A percentile compares a stretch with the other conserved stretches of the same genome.
These are phyloP conservation scores for Colletotrichum sojae DNA, from an alignment of 2,329 filamentous ascomycete species.

Conservation along the genomic window DNA sequence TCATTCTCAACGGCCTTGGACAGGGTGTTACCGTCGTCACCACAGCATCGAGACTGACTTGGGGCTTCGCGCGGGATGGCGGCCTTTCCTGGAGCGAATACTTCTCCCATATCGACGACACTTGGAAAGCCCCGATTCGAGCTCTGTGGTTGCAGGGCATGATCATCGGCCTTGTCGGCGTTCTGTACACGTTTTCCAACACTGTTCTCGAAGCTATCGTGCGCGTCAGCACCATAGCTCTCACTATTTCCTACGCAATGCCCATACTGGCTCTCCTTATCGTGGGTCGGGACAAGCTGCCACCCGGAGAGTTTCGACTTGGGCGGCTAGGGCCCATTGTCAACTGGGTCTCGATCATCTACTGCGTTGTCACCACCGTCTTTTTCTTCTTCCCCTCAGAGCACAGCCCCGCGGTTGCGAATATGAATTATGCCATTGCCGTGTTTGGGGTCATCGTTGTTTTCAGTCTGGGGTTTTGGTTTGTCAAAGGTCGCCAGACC, in stretches of 20 bases:
- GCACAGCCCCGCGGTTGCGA: constrained; percentile 60
- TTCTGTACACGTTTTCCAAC: constrained; percentile 68
- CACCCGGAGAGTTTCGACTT: constrained; percentile 60
- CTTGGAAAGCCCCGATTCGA: constrained; percentile 67
- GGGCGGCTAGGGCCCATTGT: constrained; percentile 59
- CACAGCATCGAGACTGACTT: constrained; percentile 65
- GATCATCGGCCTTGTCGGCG: constrained; percentile 59
- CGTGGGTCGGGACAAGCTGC: constrained; percentile 67
- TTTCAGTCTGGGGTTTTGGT: constrained; percentile 65
- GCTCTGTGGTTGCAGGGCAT: constrained; percentile 66
- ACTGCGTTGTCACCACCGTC: constrained; percentile 66
- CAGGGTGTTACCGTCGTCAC: constrained; percentile 67
- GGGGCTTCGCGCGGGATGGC: constrained; percentile 69
- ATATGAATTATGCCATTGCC: constrained; percentile 72
- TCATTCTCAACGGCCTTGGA: constrained; percentile 69
- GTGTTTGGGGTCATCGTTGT: constrained; percentile 70
- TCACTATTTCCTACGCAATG: constrained; percentile 67
- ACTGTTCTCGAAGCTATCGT: constrained; percentile 68
- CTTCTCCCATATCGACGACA: constrained; percentile 59
- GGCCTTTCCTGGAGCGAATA: constrained; percentile 61
- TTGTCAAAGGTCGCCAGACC: constrained; percentile 59
- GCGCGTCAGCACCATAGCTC: constrained; percentile 69
- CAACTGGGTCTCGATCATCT: constrained; percentile 65
- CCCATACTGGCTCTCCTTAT: constrained; percentile 64
- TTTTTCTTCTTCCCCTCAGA: constrained; percentile 68